Base-by-base conservation (phyloP, 768 basidiomycete species). In the Ramaria rubella region DNA sequence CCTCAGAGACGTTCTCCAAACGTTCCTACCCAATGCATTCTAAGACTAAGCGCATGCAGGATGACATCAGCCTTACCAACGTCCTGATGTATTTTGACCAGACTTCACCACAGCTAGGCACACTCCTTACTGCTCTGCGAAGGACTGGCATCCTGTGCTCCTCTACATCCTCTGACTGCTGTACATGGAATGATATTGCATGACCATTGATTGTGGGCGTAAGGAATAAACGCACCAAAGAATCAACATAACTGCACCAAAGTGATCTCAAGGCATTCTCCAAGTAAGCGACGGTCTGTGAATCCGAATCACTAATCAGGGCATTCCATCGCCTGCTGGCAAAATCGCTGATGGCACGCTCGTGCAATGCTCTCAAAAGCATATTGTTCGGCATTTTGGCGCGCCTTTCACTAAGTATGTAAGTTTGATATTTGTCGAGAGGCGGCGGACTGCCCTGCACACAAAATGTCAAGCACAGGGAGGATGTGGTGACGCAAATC, bases 51-150 rank as follows among this genome's bases (percentile, higher is more conserved):
- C 51, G 49, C 40, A 11, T 14, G 24, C 31, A 6, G 29, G 33
- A 14, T 6, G 29, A 34, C 19, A 46, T 17, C 33, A 53, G 19
- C 64, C 78, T 60, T 54, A 87, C 90, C 69, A 87, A 63, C 60
- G 80, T 79, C 36, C 87, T 82, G 12, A 93, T 81, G 66, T 88
- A 89, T 40, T 82, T 76, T 5, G 87, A 83, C 85, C 87, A 89
- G 15, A 90, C 72, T 63, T 88, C 86, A 19, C 90, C 90, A 31
- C 79, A 87, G 17, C 75, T 79, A 38, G 90, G 89, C 0, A 84
- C 81, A 64, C 90, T 90, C 57, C 87, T 77, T 9, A 81, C 66
- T 11, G 88, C 89, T 40, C 89, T 74, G 57, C 69, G 72, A 27
- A 81, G 73, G 15, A 75, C 66, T n/a, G 63, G 62, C 29, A 73